phyloP scores from a whole-genome alignment of 1,284 basidiomycete genomes.

The Hortiboletus rubellus region DNA sequence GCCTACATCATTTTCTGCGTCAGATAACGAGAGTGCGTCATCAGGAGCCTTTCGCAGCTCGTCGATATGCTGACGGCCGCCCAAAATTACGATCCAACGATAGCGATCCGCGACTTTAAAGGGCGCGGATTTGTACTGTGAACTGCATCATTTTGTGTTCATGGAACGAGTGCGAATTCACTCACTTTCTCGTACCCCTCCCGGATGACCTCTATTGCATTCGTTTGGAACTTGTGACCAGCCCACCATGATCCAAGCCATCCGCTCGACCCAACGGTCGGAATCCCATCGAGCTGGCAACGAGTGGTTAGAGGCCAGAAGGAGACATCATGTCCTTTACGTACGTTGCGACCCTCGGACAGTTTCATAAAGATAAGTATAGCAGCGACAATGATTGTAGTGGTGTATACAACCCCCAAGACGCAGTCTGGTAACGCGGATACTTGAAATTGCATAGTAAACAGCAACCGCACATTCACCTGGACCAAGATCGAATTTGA shows the following conservation, averaged over 20 bases:
- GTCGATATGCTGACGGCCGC: too few relatives aligned
- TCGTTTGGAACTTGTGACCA: conserved; percentile 2
- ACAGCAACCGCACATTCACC: too few relatives aligned
- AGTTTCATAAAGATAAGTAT: not conserved
- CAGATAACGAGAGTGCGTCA: conserved; percentile 39
- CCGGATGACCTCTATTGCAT: conserved; percentile 8
- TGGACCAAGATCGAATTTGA: too few relatives aligned
- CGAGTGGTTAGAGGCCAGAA: not conserved
- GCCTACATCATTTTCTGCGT: conserved; percentile 38
- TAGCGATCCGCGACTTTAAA: too few relatives aligned
- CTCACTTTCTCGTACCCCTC: conserved; percentile 21
- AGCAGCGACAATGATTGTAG: not conserved
- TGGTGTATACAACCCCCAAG: not conserved
- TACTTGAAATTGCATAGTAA: not conserved
- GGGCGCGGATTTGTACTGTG: conserved; percentile 15
- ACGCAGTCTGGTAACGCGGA: not conserved
- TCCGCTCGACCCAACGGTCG: conserved; percentile 19
- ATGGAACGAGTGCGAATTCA: conserved; percentile 5
- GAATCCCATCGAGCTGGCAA: conserved; percentile 13
- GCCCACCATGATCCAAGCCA: conserved; percentile 16
- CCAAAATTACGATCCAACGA: too few relatives aligned
- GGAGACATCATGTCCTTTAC: not conserved
- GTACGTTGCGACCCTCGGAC: not conserved
- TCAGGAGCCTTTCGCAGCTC: conserved; percentile 43
- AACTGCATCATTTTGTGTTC: not conserved